Evolutionary conservation across 495 filamentous ascomycete genomes (phyloP).

Genomic region (Trichoderma erinaceum): DNA sequence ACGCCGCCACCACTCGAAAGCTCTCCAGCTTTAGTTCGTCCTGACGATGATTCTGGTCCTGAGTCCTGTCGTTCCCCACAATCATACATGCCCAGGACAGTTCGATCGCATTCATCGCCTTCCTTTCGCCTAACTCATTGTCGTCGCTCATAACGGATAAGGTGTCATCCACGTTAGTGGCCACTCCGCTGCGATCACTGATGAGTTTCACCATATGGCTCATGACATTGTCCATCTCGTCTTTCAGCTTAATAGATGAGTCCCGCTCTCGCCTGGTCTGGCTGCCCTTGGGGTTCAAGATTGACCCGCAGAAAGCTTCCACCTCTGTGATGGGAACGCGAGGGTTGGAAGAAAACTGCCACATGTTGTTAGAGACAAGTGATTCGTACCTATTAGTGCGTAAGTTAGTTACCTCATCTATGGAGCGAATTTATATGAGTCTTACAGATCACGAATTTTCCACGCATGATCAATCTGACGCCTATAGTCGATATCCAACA

Average conservation of each 20-base stretch:
- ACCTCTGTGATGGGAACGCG: slow-evolving; percentile 56
- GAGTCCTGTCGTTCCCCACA: slow-evolving; percentile 17
- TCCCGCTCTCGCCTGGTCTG: slow-evolving; percentile 60
- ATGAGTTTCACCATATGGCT: slow-evolving; percentile 41
- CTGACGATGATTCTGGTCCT: slow-evolving; percentile 11
- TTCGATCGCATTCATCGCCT: slow-evolving; percentile 25
- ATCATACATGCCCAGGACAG: slow-evolving; percentile 37
- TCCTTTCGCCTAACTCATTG: slow-evolving; percentile 3
- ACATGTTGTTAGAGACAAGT: slow-evolving; percentile 49
- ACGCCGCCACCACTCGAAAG: slow-evolving; percentile 37
- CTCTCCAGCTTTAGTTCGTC: slow-evolving; percentile 25
- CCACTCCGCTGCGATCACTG: slow-evolving; percentile 15
- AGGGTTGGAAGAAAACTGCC: slow-evolving; percentile 52
- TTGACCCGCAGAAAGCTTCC: slow-evolving; percentile 70
- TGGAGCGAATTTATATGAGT: not conserved
- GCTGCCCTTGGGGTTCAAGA: slow-evolving; percentile 57
- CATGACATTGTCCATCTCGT: slow-evolving; percentile 51
- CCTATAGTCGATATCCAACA: not conserved
- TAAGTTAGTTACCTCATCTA: not conserved
- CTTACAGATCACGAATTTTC: slow-evolving; percentile 52
- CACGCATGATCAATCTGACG: slow-evolving; percentile 24
- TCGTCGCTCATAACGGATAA: slow-evolving; percentile 14
- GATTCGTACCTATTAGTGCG: slow-evolving; percentile 55
- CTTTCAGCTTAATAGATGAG: slow-evolving; percentile 51
- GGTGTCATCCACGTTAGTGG: slow-evolving; percentile 3